Percentiles rank a stretch among this genome's conserved stretches.
Evolutionary conservation across 176 grass and related monocot genomes (phyloP).

Genomic region (Oryza meridionalis): DNA sequence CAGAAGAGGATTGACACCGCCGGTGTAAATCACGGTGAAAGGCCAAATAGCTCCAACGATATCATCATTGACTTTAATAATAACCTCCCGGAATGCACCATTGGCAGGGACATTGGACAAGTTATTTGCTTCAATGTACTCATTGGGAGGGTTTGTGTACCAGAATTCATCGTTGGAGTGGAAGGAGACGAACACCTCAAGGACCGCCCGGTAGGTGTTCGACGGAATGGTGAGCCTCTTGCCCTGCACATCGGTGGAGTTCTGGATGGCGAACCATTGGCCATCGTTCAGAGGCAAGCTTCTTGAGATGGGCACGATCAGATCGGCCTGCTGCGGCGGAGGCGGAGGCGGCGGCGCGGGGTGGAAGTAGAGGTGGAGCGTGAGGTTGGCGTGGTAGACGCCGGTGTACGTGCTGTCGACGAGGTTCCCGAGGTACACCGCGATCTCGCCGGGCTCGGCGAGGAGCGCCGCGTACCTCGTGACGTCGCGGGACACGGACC

Average conservation of each 20-base stretch:
- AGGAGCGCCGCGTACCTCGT: conserved; percentile 62
- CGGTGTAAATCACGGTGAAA: conserved; percentile 49
- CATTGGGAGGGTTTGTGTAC: conserved; percentile 52
- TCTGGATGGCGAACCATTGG: conserved; percentile 51
- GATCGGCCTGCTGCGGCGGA: conserved; percentile 31
- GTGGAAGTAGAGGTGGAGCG: conserved; percentile 66
- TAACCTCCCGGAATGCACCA: conserved; percentile 48
- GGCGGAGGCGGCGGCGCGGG: not conserved
- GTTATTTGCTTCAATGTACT: conserved; percentile 37
- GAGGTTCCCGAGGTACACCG: conserved; percentile 70
- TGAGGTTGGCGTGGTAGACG: conserved; percentile 74
- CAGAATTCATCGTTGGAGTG: conserved; percentile 52
- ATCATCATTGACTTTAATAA: conserved; percentile 34
- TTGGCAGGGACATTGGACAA: conserved; percentile 35
- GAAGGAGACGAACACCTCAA: conserved; percentile 58
- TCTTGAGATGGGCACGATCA: conserved; percentile 54
- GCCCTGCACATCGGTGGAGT: conserved; percentile 39
- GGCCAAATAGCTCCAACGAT: conserved; percentile 44
- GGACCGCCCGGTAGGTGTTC: conserved; percentile 55
- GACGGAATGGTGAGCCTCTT: conserved; percentile 37
- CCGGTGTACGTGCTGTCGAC: conserved; percentile 59
- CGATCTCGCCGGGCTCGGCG: conserved; percentile 39
- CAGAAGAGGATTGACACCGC: conserved; percentile 45
- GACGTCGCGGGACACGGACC: conserved; percentile 76
- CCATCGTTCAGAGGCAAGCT: conserved; percentile 34